Conservation (phyloP, 2,329 filamentous ascomycete species). For the Aspergillus costaricaensis region DNA sequence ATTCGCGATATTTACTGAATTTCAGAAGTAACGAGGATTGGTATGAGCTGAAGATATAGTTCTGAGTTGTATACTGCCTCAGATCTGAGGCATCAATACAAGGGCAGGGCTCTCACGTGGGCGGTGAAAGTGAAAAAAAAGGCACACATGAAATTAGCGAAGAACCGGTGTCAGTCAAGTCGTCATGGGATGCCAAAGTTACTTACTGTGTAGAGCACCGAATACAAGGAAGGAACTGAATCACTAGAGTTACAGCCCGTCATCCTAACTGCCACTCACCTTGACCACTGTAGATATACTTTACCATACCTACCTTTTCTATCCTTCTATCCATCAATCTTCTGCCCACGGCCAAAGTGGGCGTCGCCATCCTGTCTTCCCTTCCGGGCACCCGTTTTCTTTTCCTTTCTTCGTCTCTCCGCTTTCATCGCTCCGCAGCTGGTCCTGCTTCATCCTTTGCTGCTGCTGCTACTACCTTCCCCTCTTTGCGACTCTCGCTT, state of each 20-base stretch:
- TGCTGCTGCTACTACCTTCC: conserved; percentile 26
- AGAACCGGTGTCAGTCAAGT: background rate
- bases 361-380: conserved; percentile 19
- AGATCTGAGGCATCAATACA: too few relatives aligned
- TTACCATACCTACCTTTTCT: background rate
- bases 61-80: too few relatives aligned
- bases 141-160: background rate
- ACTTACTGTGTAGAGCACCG: too few relatives aligned
- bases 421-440: conserved; percentile 62
- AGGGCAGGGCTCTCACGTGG: conserved; percentile 1
- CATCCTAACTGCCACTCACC: background rate
- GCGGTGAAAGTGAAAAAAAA: background rate
- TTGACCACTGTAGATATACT: background rate
- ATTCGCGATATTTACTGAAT: too few relatives aligned
- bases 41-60: too few relatives aligned
- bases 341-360: conserved; percentile 14
- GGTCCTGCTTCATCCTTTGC: conserved; percentile 57
- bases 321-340: background rate
- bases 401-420: conserved; percentile 59
- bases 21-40: too few relatives aligned
- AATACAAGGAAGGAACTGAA: too few relatives aligned
- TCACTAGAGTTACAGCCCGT: too few relatives aligned
- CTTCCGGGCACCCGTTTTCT: conserved; percentile 28
- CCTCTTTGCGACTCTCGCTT: conserved; percentile 17
- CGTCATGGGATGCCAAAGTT: background rate